phyloP scores from a whole-genome alignment of 129 eudicot species.

The Centella asiatica region DNA sequence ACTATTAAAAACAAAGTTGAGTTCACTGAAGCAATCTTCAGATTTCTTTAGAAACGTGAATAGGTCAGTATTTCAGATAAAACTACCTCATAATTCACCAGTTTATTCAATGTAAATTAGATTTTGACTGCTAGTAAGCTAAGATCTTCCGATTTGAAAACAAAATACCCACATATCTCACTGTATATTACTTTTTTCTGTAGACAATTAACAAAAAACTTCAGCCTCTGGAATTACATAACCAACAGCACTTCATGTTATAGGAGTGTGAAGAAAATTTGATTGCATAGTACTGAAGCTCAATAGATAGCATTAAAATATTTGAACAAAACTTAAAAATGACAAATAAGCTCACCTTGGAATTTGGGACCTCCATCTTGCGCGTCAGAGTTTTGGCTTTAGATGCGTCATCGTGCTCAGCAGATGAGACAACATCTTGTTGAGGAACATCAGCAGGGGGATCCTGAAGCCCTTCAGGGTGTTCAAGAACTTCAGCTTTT shows the following conservation, averaged over 20 bases:
- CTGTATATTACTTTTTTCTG: no score
- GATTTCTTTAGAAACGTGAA: no score
- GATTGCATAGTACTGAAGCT: no score
- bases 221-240: no score
- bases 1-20: no score
- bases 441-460: slow-evolving; percentile 22
- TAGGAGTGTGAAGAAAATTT: no score
- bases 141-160: not conserved
- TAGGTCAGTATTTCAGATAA: no score
- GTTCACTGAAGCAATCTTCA: no score
- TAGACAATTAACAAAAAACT: not conserved
- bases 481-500: slow-evolving; percentile 24
- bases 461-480: slow-evolving; percentile 24
- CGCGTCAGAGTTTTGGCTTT: slow-evolving; percentile 37
- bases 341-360: slow-evolving; percentile 39
- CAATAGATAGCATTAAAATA: not conserved
- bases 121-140: not conserved
- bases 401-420: slow-evolving; percentile 23
- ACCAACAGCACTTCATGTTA: no score
- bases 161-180: not conserved
- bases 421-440: slow-evolving; percentile 33
- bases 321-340: not conserved
- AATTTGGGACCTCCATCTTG: slow-evolving; percentile 78
- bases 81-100: no score
- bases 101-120: no score